Evolutionary conservation across 2,329 filamentous ascomycete species (phyloP).

Genomic region (Myotisia sp.): DNA sequence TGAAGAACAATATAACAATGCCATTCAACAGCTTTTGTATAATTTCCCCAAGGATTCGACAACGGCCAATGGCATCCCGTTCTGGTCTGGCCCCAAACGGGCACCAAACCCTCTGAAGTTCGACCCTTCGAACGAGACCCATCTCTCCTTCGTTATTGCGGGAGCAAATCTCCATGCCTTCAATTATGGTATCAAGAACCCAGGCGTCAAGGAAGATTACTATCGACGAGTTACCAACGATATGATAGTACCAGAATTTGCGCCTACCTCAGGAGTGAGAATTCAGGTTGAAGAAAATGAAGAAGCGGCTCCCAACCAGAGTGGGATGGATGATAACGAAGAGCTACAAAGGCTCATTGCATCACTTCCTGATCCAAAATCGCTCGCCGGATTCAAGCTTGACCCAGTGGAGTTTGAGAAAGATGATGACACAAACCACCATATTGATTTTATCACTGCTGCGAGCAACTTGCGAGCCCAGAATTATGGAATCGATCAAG

Average conservation of each 20-base stretch:
- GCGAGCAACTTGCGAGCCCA: constrained; percentile 91
- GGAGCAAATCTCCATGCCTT: constrained; percentile 89
- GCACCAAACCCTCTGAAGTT: constrained; percentile 87
- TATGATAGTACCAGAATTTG: constrained; percentile 92
- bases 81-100: constrained; percentile 98
- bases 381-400: constrained; percentile 75
- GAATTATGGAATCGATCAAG: constrained; percentile 92
- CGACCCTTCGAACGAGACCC: constrained; percentile 66
- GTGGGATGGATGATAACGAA: constrained; percentile 60
- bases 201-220: constrained; percentile 52
- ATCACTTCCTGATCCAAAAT: constrained; percentile 62
- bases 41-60: constrained; percentile 93
- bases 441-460: constrained; percentile 98
- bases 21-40: constrained; percentile 84
- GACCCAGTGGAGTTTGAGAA: constrained; percentile 95
- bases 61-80: constrained; percentile 75
- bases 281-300: constrained; percentile 95
- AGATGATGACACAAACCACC: constrained; percentile 92
- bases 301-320: constrained; percentile 55
- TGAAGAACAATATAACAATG: constrained; percentile 93
- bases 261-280: constrained; percentile 77
- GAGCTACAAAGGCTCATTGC: constrained; percentile 59
- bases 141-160: constrained; percentile 75
- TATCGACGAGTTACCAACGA: constrained; percentile 72
- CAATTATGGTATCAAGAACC: constrained; percentile 94